Conservation (phyloP, 2,329 filamentous ascomycete genomes). For the Colletotrichum nymphaeae region DNA sequence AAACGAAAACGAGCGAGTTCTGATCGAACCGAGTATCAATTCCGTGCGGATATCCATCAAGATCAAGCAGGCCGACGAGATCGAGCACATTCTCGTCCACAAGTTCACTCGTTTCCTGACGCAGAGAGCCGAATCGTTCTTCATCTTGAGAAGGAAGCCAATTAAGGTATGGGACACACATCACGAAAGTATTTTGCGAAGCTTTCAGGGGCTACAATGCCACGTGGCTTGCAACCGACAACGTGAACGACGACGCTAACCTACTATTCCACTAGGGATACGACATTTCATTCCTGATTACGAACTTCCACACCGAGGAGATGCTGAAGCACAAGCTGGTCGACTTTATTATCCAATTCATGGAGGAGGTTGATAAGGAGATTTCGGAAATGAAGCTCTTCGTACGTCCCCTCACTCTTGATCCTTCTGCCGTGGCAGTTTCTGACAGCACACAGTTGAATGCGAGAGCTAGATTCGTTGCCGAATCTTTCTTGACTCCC, state of each 20-base stretch:
- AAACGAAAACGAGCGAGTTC: slow-evolving; percentile 96
- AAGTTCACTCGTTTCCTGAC: slow-evolving; percentile 98
- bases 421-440: neutral
- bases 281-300: slow-evolving; percentile 98
- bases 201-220: neutral
- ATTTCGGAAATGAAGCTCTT: slow-evolving; percentile 99
- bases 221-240: slow-evolving; percentile 1
- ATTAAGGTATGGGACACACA: slow-evolving; percentile 75
- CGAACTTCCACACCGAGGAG: slow-evolving; percentile 98
- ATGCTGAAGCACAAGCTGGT: slow-evolving; percentile 99
- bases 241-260: slow-evolving; percentile 37
- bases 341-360: slow-evolving; percentile 99
- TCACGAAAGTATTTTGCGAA: neutral
- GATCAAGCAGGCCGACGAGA: slow-evolving; percentile 99
- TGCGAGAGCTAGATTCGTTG: slow-evolving; percentile 95
- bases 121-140: slow-evolving; percentile 96
- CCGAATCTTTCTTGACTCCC: slow-evolving; percentile 97
- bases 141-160: slow-evolving; percentile 93
- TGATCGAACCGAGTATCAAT: slow-evolving; percentile 97
- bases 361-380: slow-evolving; percentile 99
- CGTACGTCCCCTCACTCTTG: slow-evolving; percentile 67
- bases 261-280: slow-evolving; percentile 74
- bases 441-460: slow-evolving; percentile 75
- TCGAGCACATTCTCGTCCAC: slow-evolving; percentile 96
- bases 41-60: slow-evolving; percentile 97